Conservation (phyloP, 257 asterid genomes). For the Penstemon davidsonii region DNA sequence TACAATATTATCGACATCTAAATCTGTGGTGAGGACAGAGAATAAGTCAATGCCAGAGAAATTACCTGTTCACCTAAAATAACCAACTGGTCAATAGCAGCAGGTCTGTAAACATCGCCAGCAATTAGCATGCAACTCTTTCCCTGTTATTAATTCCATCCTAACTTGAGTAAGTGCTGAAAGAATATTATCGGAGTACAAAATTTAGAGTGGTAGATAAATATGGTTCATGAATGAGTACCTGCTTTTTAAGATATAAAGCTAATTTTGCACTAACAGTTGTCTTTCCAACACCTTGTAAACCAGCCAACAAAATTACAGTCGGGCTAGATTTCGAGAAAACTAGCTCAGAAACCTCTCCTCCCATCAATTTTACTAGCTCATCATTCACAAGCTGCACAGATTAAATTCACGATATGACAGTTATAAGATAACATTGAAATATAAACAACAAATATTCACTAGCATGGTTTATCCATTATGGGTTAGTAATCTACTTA, state of each 20-base stretch:
- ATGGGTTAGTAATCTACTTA: conserved; percentile 5
- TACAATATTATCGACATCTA: conserved; percentile 4
- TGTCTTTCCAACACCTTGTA: conserved; percentile 99
- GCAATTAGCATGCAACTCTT: conserved; percentile 97
- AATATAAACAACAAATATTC: conserved; percentile 11
- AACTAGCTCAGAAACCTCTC: conserved; percentile 88
- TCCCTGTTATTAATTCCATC: conserved; percentile 55
- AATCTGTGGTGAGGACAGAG: conserved; percentile 15
- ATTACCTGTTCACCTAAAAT: conserved; percentile 72
- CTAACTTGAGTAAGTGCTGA: conserved; percentile 26
- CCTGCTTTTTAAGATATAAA: conserved; percentile 91
- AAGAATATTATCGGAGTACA: conserved; percentile 20
- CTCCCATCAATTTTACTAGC: conserved; percentile 93
- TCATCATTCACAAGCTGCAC: conserved; percentile 80
- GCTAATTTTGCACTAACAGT: conserved; percentile 98
- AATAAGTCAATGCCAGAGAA: conserved; percentile 25
- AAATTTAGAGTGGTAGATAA: conserved; percentile 17
- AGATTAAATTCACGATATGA: conserved; percentile 16
- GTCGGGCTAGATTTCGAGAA: conserved; percentile 80
- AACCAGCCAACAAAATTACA: conserved; percentile 86
- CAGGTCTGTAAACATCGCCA: conserved; percentile 97
- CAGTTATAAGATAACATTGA: conserved; percentile 17
- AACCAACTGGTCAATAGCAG: conserved; percentile 94
- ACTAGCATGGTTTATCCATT: conserved; percentile 7
- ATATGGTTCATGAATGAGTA: conserved; percentile 32